Evolutionary conservation across 176 grass and related monocot species (phyloP), one percentile per base, ranked within the genome.

Genomic region (Paspalum vaginatum): DNA sequence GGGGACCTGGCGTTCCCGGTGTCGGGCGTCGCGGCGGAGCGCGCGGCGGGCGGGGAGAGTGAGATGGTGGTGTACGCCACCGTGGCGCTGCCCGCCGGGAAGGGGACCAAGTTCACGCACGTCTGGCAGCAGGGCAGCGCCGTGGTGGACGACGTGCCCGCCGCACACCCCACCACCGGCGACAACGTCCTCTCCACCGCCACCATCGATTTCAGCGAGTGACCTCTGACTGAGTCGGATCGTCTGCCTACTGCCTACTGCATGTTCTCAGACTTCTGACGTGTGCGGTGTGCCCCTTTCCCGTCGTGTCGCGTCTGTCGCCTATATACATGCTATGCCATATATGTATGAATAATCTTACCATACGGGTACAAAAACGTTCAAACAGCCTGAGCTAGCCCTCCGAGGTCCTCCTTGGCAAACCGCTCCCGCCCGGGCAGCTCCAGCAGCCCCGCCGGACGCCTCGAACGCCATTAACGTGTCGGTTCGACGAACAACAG

Each of bases 11-110:
- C 38, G 11, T 80, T 94, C 55, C 85, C 87, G 3, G 85, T 92
- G 72, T 74, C 91, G 3, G 60, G 46, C 49, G 55, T 94, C 42
- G 78, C 85, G 4, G 91, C 83, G 6, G 94, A 94, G 83, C n/a
- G n/a, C n/a, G 61, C 39, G 27, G 60, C 27, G 1, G 70, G 70
- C 9, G 62, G 53, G 5, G 74, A 87, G 81, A 32, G 3, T 32
- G 87, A 85, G 87, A 88, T 92, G 94, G 89, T 94, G 47, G 80
- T 97, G 82, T 97, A 92, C 66, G 91, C 94, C 11, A 97, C 89
- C 2, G 27, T 97, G 41, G 68, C 79, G 62, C 76, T 97, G 54
- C 78, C 79, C 2, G 81, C 65, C 0, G 65, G 75, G 5, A 77
- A 78, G 76, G 87, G 77, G 58, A 92, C 60, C 82, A 85, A 90